phyloP scores from a whole-genome alignment of 75 land plant species.

The Chamaecyparis obtusa region DNA sequence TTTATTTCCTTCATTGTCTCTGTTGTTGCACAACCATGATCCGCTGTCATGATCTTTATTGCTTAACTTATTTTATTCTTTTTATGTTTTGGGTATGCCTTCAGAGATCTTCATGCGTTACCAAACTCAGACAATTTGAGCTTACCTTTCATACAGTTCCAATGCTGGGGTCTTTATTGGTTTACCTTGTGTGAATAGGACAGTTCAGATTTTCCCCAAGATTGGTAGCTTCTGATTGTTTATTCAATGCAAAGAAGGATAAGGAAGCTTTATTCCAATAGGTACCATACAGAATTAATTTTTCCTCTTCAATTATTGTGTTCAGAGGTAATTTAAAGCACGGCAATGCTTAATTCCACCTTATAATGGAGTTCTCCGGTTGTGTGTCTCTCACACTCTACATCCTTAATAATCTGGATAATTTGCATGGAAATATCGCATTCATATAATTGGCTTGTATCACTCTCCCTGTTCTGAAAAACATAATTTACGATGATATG shows the following conservation, averaged over 20 bases:
- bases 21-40: neutral
- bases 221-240: neutral
- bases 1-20: neutral
- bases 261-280: neutral
- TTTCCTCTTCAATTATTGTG: neutral
- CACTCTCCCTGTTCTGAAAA: neutral
- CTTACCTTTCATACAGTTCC: neutral
- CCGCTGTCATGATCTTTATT: neutral
- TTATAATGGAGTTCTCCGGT: neutral
- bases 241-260: neutral
- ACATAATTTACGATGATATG: neutral
- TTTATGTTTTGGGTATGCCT: neutral
- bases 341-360: neutral
- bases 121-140: neutral
- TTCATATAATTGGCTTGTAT: neutral
- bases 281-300: neutral
- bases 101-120: neutral
- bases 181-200: neutral
- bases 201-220: neutral
- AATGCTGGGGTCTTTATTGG: neutral
- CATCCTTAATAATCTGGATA: neutral
- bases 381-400: neutral
- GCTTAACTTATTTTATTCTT: neutral
- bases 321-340: neutral
- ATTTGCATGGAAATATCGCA: neutral